Evolutionary conservation across 345 rosid genomes (phyloP).

Genomic region (Moringa oleifera): DNA sequence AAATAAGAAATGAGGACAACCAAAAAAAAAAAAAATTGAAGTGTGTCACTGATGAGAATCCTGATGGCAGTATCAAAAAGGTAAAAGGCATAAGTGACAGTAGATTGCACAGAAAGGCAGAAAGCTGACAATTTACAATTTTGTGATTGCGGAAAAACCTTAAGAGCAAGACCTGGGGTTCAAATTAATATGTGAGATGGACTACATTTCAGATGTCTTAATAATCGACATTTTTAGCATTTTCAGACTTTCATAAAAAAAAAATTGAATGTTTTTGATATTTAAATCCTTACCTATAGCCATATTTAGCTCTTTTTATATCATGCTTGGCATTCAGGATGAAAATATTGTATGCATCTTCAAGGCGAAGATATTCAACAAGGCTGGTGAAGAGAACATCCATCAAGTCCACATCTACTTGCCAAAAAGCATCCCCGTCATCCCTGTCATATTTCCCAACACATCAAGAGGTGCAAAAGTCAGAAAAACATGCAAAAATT

Average conservation of each 20-base stretch:
- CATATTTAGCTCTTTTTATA: conserved; percentile 55
- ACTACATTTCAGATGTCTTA: too few species aligned
- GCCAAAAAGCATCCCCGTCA: conserved; percentile 56
- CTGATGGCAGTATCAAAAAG: too few species aligned
- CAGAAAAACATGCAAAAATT: neutral
- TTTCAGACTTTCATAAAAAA: too few species aligned
- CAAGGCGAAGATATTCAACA: conserved; percentile 84
- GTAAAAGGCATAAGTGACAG: too few species aligned
- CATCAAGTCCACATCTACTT: conserved; percentile 86
- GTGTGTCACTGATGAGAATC: too few species aligned
- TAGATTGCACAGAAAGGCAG: too few species aligned
- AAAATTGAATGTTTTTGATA: too few species aligned
- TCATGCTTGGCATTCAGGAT: conserved; percentile 73
- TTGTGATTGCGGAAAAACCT: too few species aligned
- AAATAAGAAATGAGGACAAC: too few species aligned
- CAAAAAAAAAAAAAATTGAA: too few species aligned
- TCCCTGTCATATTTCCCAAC: conserved; percentile 41
- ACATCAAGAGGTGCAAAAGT: conserved; percentile 12
- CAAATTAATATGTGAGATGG: neutral
- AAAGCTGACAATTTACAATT: too few species aligned
- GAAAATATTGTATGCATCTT: conserved; percentile 79
- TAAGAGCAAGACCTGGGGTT: neutral
- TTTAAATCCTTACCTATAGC: conserved; percentile 78
- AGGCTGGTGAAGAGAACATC: conserved; percentile 83
- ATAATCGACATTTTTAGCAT: too few species aligned